Base-by-base conservation (phyloP, 352 stramenopile genomes). In the Phytophthora pisi region DNA sequence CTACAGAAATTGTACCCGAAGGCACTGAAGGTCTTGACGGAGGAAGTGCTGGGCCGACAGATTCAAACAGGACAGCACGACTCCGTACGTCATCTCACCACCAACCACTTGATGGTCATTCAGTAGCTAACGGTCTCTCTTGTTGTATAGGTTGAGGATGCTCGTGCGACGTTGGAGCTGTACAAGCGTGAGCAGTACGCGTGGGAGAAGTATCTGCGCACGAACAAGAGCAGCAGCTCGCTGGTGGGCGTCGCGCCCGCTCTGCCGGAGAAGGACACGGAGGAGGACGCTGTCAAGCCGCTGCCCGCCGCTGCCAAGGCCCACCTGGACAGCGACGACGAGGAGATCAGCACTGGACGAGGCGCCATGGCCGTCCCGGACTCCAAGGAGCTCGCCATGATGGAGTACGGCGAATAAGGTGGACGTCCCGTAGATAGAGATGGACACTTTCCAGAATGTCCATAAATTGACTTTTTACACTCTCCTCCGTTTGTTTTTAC, bases 21-120 rank as follows among this genome's bases (percentile, higher is more conserved):
- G 70, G 88, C 88, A 47, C 68, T 96, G 30, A 93, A 92, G 76
- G 62, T 91, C 55, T 72, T 96, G 54, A 72, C 85, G 9, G 70
- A 87, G 51, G 86, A 95, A 58, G 74, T 95, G 10, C 70, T 96
- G 36, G 72, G 68, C 31, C 68, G 75, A 42, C 64, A 85, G 66
- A 95, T 95, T 60, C 88, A 96, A 51, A 81, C 68, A n/a, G 86
- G 88, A 60, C 84, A 95, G 75, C 88, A 96, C 81, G 84, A 96
- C 76, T 96, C 88, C n/a, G 88, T 90, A 70, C 57, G 78, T 71
- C 43, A 13, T n/a, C 36, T 43, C 10, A 5, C 16, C 11, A 6
- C 11, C 9, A 43, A n/a, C 36, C 20, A 8, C 18, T 26, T 26
- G 2, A 26, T 26, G 24, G 24, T 4, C 24, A 26, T 26, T 26